phyloP scores from a whole-genome alignment of 768 basidiomycete species.

The Vishniacozyma victoriae region DNA sequence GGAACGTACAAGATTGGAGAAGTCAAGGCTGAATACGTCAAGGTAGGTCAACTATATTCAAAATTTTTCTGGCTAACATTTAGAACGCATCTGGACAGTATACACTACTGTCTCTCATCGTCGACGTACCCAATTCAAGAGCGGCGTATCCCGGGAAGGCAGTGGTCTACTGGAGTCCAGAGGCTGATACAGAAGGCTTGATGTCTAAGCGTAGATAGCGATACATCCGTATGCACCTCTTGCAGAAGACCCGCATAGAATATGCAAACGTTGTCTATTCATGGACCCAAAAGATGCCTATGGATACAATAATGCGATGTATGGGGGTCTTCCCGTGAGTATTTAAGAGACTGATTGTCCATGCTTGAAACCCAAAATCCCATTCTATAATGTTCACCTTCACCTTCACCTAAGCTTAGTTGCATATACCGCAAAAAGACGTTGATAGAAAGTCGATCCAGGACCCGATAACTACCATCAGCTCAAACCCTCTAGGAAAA shows the following conservation, averaged over 20 bases:
- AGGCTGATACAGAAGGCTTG: slow-evolving; percentile 40
- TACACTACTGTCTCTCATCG: slow-evolving; percentile 38
- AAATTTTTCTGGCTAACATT: not conserved
- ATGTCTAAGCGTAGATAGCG: slow-evolving; percentile 21
- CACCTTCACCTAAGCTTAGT: slow-evolving; percentile 9
- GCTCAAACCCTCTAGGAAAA: no score
- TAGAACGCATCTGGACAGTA: slow-evolving; percentile 40
- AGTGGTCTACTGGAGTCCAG: slow-evolving; percentile 37
- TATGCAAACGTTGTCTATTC: not conserved
- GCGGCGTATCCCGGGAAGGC: slow-evolving; percentile 36
- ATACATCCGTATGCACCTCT: slow-evolving; percentile 1
- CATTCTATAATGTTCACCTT: no score
- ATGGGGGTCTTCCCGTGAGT: not conserved
- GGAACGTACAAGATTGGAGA: slow-evolving; percentile 46
- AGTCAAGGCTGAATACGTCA: slow-evolving; percentile 44
- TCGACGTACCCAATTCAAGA: slow-evolving; percentile 38
- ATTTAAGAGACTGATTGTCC: no score
- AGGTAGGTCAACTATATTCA: slow-evolving; percentile 24
- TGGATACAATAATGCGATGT: not conserved
- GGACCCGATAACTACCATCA: slow-evolving; percentile 13
- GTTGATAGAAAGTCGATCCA: slow-evolving; percentile 27
- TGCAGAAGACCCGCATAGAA: not conserved
- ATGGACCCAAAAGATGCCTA: not conserved
- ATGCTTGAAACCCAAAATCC: no score
- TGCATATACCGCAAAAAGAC: slow-evolving; percentile 37